Evolutionary conservation across 371 early-diverging fungal species (phyloP).

Genomic region (Mucor velutinosus): DNA sequence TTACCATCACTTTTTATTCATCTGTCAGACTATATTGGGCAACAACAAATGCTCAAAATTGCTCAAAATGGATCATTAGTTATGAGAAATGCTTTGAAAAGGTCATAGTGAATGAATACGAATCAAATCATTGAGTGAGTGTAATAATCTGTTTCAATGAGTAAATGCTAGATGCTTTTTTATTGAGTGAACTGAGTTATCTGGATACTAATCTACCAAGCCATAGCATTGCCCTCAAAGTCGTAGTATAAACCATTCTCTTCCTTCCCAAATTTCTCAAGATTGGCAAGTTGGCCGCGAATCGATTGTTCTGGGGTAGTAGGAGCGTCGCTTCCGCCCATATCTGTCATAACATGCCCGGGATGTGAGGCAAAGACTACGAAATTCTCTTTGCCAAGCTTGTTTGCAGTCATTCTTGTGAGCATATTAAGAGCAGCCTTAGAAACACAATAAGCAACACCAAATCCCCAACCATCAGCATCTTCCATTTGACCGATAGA

Average conservation of each 20-base stretch:
- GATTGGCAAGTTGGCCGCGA: conserved; percentile 2
- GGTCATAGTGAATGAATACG: too few relatives aligned
- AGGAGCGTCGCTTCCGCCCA: conserved; percentile 18
- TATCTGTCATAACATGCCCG: conserved; percentile 21
- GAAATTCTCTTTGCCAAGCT: conserved; percentile 21
- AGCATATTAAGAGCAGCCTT: conserved; percentile 28
- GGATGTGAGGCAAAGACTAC: conserved; percentile 24
- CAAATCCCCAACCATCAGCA: background rate
- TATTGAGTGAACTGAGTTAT: background rate
- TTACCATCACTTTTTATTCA: background rate
- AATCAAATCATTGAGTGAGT: too few relatives aligned
- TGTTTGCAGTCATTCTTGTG: conserved; percentile 12
- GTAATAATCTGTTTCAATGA: background rate
- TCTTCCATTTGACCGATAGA: conserved; percentile 5
- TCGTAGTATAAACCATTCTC: conserved; percentile 15
- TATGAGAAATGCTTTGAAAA: background rate
- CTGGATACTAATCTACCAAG: conserved; percentile 17
- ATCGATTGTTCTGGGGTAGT: conserved; percentile 11
- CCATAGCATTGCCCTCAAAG: conserved; percentile 13
- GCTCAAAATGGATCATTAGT: background rate
- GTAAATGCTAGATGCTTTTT: background rate
- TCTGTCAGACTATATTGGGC: background rate
- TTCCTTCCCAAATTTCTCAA: conserved; percentile 8
- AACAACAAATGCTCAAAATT: background rate
- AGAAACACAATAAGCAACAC: conserved; percentile 21